A percentile compares a stretch with the other conserved stretches of the same genome.
phyloP scores from a whole-genome alignment of 2,329 filamentous ascomycete species.

The Fusarium nygamai region DNA sequence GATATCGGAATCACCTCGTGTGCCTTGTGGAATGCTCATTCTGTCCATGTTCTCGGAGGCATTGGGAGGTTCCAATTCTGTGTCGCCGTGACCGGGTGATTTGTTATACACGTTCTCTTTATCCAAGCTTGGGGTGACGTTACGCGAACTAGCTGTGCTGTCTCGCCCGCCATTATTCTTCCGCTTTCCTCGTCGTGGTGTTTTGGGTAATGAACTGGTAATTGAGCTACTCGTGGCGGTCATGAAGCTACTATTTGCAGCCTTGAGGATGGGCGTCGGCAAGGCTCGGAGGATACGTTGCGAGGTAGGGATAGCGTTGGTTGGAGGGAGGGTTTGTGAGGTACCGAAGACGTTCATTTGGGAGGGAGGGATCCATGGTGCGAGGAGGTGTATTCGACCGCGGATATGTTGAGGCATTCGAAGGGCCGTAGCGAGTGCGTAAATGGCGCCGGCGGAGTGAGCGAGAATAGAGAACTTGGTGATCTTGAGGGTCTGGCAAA shows the following conservation, averaged over 20 bases:
- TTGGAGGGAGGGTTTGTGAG: conserved; percentile 78
- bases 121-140: conserved; percentile 53
- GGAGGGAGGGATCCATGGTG: conserved; percentile 96
- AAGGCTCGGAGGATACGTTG: conserved; percentile 91
- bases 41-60: conserved; percentile 62
- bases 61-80: conserved; percentile 36
- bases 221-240: conserved; percentile 88
- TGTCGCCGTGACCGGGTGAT: conserved; percentile 38
- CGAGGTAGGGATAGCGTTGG: conserved; percentile 87
- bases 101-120: conserved; percentile 59
- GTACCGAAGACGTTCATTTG: conserved; percentile 84
- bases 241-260: conserved; percentile 96
- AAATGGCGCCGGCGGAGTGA: conserved; percentile 97
- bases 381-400: conserved; percentile 91
- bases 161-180: conserved; percentile 58
- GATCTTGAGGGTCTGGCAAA: conserved; percentile 91
- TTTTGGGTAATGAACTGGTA: conserved; percentile 78
- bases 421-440: conserved; percentile 92
- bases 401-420: conserved; percentile 97
- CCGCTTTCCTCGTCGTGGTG: conserved; percentile 68
- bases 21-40: conserved; percentile 48
- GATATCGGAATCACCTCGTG: conserved; percentile 41
- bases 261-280: conserved; percentile 89
- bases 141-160: conserved; percentile 49
- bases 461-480: conserved; percentile 96